These are phyloP conservation scores for Leptographium wingfieldii DNA, from an alignment of 2,329 filamentous ascomycete species.

Conservation along the genomic window DNA sequence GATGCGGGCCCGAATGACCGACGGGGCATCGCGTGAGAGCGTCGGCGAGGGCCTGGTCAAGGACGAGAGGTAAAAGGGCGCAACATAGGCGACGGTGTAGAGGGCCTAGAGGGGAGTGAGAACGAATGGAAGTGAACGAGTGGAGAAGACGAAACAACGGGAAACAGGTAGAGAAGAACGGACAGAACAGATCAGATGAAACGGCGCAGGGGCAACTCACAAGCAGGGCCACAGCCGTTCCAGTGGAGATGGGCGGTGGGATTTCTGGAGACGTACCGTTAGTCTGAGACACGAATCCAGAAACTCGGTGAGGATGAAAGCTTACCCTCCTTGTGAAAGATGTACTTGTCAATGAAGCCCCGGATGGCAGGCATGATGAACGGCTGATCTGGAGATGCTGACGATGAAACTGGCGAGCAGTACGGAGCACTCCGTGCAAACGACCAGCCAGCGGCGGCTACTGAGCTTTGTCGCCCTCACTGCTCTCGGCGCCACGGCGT, in stretches of 20 bases:
- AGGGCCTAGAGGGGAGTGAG: constrained; percentile 37
- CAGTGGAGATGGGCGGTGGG: constrained; percentile 28
- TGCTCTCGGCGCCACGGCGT: too few relatives aligned
- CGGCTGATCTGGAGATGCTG: not conserved
- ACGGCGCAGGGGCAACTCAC: constrained; percentile 16
- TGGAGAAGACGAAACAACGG: not conserved
- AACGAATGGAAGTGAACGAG: too few relatives aligned
- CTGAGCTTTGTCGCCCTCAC: too few relatives aligned
- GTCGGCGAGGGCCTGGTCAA: constrained; percentile 67
- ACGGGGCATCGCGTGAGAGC: constrained; percentile 75
- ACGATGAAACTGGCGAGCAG: too few relatives aligned
- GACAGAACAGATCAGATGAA: too few relatives aligned
- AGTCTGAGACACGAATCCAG: not conserved
- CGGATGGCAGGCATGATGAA: constrained; percentile 12
- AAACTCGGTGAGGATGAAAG: not conserved
- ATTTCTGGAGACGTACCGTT: not conserved
- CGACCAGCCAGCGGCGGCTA: too few relatives aligned
- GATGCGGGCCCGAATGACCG: constrained; percentile 78
- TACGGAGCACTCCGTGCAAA: too few relatives aligned
- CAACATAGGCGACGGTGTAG: constrained; percentile 82
- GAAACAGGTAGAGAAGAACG: not conserved
- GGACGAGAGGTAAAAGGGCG: constrained; percentile 76
- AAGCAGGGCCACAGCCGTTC: constrained; percentile 23
- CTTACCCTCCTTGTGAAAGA: constrained; percentile 12
- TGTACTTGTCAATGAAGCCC: constrained; percentile 14